Evolutionary conservation across 768 basidiomycete genomes (phyloP).

Genomic region (Pholiota microspora): DNA sequence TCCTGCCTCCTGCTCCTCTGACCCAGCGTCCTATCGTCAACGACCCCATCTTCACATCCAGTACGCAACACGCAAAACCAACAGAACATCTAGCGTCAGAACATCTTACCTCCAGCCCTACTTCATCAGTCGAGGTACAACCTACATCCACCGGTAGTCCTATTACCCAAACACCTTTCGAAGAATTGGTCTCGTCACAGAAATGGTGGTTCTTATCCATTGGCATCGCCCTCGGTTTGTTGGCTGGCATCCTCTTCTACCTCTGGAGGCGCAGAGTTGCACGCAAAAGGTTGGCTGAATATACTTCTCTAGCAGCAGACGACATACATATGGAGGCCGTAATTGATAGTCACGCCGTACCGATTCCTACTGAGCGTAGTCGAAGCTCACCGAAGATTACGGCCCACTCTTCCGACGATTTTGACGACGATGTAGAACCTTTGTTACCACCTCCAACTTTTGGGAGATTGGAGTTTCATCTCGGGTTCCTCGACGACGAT

Average conservation of each 20-base stretch:
- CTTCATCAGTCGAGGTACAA: slow-evolving; percentile 69
- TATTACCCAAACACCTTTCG: slow-evolving; percentile 29
- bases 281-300: slow-evolving; percentile 38
- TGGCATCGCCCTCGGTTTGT: slow-evolving; percentile 69
- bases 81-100: slow-evolving; percentile 82
- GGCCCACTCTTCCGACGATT: not conserved
- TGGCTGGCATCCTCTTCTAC: slow-evolving; percentile 60
- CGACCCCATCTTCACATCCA: slow-evolving; percentile 32
- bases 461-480: slow-evolving; percentile 59
- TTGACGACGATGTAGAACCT: not conserved
- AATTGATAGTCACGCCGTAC: slow-evolving; percentile 21
- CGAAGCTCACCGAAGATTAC: not conserved
- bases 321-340: slow-evolving; percentile 78
- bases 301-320: slow-evolving; percentile 62
- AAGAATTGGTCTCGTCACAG: slow-evolving; percentile 75
- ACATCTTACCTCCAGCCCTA: slow-evolving; percentile 50
- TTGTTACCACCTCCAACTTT: slow-evolving; percentile 25
- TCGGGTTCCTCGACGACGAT: slow-evolving; percentile 82
- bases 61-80: slow-evolving; percentile 74
- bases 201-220: slow-evolving; percentile 85
- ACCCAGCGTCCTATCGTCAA: slow-evolving; percentile 34
- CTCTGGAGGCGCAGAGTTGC: slow-evolving; percentile 66
- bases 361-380: not conserved
- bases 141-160: slow-evolving; percentile 48
- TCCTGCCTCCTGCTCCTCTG: slow-evolving; percentile 41